Evolutionary conservation across 306 rosid genomes (phyloP).

Genomic region (Malus fusca): DNA sequence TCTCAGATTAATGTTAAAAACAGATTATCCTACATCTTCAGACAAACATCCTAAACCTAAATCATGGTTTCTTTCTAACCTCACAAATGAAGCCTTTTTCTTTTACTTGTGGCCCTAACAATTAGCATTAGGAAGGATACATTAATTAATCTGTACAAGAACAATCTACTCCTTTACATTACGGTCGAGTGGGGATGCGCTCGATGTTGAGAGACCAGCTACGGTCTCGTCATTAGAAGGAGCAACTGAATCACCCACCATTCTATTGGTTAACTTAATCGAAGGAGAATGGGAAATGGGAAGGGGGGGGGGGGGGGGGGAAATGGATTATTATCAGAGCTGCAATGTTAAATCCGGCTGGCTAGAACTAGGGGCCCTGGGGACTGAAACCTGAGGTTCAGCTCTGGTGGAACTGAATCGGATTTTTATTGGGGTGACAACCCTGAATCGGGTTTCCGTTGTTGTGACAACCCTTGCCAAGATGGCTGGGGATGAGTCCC

Average conservation of each 20-base stretch:
- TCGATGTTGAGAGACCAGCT: slow-evolving; percentile 13
- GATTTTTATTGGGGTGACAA: slow-evolving; percentile 29
- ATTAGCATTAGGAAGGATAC: slow-evolving; percentile 24
- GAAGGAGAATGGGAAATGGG: slow-evolving; percentile 5
- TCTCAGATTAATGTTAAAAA: background rate
- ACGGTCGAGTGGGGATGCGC: slow-evolving; percentile 27
- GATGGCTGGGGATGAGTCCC: slow-evolving; percentile 22
- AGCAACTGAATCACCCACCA: slow-evolving; percentile 29
- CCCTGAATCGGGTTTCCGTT: slow-evolving; percentile 18
- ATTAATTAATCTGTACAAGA: slow-evolving; percentile 48
- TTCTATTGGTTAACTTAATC: slow-evolving; percentile 41
- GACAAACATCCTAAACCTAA: slow-evolving; percentile 1
- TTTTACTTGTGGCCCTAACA: slow-evolving; percentile 20
- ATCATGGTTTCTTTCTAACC: slow-evolving; percentile 11
- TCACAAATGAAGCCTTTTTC: slow-evolving; percentile 30
- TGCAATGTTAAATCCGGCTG: slow-evolving; percentile 62
- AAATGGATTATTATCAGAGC: slow-evolving; percentile 39
- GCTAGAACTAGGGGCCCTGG: slow-evolving; percentile 57
- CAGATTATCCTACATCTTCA: background rate
- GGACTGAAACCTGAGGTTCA: slow-evolving; percentile 50
- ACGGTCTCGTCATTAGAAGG: slow-evolving; percentile 23
- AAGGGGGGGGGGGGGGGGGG: background rate
- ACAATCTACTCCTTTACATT: slow-evolving; percentile 33
- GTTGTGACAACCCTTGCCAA: slow-evolving; percentile 28
- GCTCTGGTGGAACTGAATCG: slow-evolving; percentile 52